Base-by-base conservation (phyloP, 2,329 filamentous ascomycete genomes). In the Ophiostoma sp. region DNA sequence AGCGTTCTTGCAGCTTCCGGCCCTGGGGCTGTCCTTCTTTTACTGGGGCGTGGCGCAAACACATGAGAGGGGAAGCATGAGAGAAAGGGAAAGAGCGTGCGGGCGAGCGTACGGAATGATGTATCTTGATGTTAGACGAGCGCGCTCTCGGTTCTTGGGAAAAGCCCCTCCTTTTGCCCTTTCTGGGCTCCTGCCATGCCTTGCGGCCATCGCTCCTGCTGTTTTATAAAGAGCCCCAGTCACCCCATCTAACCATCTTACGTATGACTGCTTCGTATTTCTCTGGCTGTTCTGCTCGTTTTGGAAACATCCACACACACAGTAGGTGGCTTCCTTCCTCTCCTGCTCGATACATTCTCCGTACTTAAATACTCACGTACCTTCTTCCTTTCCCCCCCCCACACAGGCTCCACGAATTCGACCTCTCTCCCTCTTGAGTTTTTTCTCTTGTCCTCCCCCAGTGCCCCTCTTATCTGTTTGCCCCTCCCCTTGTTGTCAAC, bases 381-480 rank as follows among this genome's bases (percentile, higher is more conserved):
- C 27, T 27, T 2, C 27, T 27, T 27, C 27, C 27, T 27, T 66
- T 44, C 45, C 52, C 58, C 42, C 68, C 65, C 60, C 68, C 58
- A 65, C 64, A 58, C 63, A 16, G 40, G 65, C 64, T 62, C 67
- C 67, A 68, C 67, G 63, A 44, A 64, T 16, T 64, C 38, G 65
- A 44, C 64, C 47, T 47, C 66, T 64, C 58, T 64, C 65, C 36
- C 63, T 49, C 66, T 49, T 60, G 49, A 66, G 66, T 64, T 69
- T 69, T 63, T 66, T 66, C 58, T 64, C 62, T 45, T 27, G 63
- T 64, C 63, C 42, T 64, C 63, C 63, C 63, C 42, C 63, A 64
- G 68, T 69, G 68, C 68, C 68, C 69, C 66, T 70, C 66, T 67
- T 67, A 66, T 67, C 44, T 63, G 18, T 45, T 52, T 65, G 45